Base-by-base conservation (phyloP, 371 early-diverging fungal genomes). In the Mucor plumbeus region DNA sequence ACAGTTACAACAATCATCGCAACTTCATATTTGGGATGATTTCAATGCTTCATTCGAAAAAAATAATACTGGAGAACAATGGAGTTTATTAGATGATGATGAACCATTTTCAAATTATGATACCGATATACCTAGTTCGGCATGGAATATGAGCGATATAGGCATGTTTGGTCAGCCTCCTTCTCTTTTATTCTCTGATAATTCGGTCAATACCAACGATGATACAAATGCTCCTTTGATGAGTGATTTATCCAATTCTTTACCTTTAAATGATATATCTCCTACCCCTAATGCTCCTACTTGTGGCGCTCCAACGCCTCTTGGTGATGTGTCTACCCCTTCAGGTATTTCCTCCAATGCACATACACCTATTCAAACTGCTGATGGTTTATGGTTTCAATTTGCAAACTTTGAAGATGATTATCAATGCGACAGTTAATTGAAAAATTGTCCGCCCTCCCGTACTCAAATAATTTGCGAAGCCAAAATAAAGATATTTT, bases 371-470 rank as follows among this genome's bases (percentile, higher is more conserved):
- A 19, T 64, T 19, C 66, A 57, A 57, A 60, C 60, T 33, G 43
- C 58, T 11, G 73, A 73, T 62, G 65, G 63, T 5, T 38, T 74
- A 17, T 79, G 80, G 80, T 79, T 75, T 61, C 68, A 79, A 65
- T 79, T 79, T 69, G 77, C 80, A 10, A 79, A 77, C 41, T 79
- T 79, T 59, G 77, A 76, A 38, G 75, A 79, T 41, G 80, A 79
- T 40, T 77, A 73, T 60, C 71, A 70, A 21, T 69, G 64, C 13
- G 69, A 69, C 34, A 44, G 35, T 34, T 59, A 55, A 58, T 21
- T 21, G 19, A 26, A 26, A 17, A 5, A 35, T 33, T 63, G 5
- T 15, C 21, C 36, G 53, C 9, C 53, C 19, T 14, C 13, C 36
- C 44, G 31, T 50, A 31, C 19, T 14, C 36, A 33, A 5, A 6